Evolutionary conservation across 768 basidiomycete species (phyloP), one percentile per base, ranked within the genome.

Genomic region (button mushroom (Agaricus bisporus)): DNA sequence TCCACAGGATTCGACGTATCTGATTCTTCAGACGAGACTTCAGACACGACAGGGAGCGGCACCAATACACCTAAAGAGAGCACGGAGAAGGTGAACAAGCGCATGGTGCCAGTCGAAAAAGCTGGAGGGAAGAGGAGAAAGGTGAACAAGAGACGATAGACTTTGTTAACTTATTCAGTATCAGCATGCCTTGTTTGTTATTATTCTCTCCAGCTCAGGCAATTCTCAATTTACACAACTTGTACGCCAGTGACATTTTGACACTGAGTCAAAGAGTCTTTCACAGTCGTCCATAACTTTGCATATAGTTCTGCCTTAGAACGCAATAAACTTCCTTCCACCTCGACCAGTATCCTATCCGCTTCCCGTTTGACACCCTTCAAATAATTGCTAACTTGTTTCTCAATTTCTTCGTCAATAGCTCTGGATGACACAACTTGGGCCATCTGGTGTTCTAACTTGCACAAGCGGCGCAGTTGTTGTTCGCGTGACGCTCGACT

Each of bases 111-210:
- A 10, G 72, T 77, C 18, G 65, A 68, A 42, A 85, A 76, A 61
- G 77, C 79, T 6, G 86, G 83, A 0, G 85, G 85, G 10, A 82
- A 79, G 63, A 76, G 86, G 64, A 78, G 85, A 58, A 84, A 83
- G 64, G 74, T 68, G 6, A 71, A 75, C 17, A 77, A 68, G 66
- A 79, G 72, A 64, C 75, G 81, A 64, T 79, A 65, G 28, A 22
- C 22, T 39, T 32, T 32, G 8, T 32, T 32, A 4, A 32, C 8
- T 32, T 32, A 32, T 32, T 11, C 32, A 32, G 32, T 11, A 32
- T 32, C 1, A 7, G 32, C 32, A 32, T 7, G 22, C 22, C 22
- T 22, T 22, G 22, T 22, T 22, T 22, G 8, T 7, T 32, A 11
- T 32, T n/a, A n/a, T 32, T 32, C 11, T 32, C 11, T 32, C 32